These are phyloP conservation scores for thale cress (Arabidopsis thaliana) DNA, from an alignment of 345 rosid genomes.

Conservation along the genomic window DNA sequence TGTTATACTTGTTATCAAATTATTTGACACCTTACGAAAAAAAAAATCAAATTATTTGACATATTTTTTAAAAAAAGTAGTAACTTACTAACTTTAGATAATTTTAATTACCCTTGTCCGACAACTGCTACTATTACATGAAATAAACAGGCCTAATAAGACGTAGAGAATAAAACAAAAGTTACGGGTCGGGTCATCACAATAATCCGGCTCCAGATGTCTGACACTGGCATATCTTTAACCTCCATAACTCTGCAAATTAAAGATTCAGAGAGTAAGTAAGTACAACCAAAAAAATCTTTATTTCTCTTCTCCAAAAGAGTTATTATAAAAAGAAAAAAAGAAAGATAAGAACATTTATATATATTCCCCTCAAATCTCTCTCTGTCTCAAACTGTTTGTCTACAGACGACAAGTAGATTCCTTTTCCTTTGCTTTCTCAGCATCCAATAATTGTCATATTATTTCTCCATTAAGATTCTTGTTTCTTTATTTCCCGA, in stretches of 20 bases:
- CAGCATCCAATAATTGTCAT: slow-evolving; percentile 48
- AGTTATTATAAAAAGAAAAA: not conserved
- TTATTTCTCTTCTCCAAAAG: not conserved
- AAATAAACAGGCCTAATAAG: slow-evolving; percentile 3
- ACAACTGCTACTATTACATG: not conserved
- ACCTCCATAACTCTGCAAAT: slow-evolving; percentile 28
- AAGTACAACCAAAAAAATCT: slow-evolving; percentile 38
- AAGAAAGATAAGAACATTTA: slow-evolving; percentile 31
- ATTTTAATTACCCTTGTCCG: not conserved
- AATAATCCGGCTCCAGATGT: slow-evolving; percentile 31
- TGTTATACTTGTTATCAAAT: too few species aligned
- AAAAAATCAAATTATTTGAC: too few species aligned
- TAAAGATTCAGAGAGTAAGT: slow-evolving; percentile 37
- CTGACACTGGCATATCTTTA: slow-evolving; percentile 34
- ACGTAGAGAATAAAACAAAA: slow-evolving; percentile 21
- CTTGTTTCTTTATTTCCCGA: slow-evolving; percentile 37
- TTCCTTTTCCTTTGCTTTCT: slow-evolving; percentile 37
- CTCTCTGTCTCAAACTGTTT: slow-evolving; percentile 46
- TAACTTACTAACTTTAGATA: not conserved
- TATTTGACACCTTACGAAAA: too few species aligned
- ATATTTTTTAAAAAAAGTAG: too few species aligned
- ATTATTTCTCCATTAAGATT: slow-evolving; percentile 41
- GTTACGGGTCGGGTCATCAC: slow-evolving; percentile 39
- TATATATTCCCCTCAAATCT: slow-evolving; percentile 38
- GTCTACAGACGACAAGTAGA: slow-evolving; percentile 46